A percentile compares a stretch with the other conserved stretches of the same genome.
These are phyloP conservation scores for Pythium guiyangense DNA, from an alignment of 352 stramenopile species.

Conservation along the genomic window DNA sequence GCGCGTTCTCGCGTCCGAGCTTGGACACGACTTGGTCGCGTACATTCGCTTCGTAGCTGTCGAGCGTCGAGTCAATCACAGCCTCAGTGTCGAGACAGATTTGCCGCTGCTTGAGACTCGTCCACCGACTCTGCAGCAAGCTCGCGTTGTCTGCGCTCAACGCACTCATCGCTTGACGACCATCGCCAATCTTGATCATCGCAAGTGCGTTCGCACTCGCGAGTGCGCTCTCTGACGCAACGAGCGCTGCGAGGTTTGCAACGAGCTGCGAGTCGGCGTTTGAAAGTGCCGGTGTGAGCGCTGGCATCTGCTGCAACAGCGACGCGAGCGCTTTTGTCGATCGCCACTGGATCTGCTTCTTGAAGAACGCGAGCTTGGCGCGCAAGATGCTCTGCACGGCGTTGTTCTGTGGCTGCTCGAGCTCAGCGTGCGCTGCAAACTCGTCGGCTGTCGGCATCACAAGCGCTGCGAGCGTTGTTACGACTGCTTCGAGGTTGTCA, in stretches of 20 bases:
- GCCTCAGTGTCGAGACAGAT: conserved; percentile 61
- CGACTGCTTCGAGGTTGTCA: conserved; percentile 50
- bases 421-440: conserved; percentile 26
- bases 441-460: conserved; percentile 33
- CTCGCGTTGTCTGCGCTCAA: conserved; percentile 14
- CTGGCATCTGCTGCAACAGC: conserved; percentile 67
- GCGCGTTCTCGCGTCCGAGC: conserved; percentile 69
- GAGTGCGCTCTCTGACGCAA: conserved; percentile 53
- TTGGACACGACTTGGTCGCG: conserved; percentile 62
- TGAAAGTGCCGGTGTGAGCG: conserved; percentile 26
- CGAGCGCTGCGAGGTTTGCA: conserved; percentile 44
- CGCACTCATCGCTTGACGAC: conserved; percentile 13
- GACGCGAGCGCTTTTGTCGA: conserved; percentile 67
- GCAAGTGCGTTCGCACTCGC: conserved; percentile 13
- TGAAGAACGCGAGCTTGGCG: conserved; percentile 57
- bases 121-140: conserved; percentile 59
- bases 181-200: conserved; percentile 16
- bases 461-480: conserved; percentile 48
- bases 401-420: conserved; percentile 63
- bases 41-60: conserved; percentile 54
- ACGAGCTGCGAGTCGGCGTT: conserved; percentile 63
- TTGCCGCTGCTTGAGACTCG: conserved; percentile 69
- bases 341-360: conserved; percentile 78
- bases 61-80: conserved; percentile 65
- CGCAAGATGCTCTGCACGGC: conserved; percentile 55